Percentiles rank a stretch among this genome's conserved stretches.
Conservation (phyloP, 257 asterid species). For the Solanum pimpinellifolium region DNA sequence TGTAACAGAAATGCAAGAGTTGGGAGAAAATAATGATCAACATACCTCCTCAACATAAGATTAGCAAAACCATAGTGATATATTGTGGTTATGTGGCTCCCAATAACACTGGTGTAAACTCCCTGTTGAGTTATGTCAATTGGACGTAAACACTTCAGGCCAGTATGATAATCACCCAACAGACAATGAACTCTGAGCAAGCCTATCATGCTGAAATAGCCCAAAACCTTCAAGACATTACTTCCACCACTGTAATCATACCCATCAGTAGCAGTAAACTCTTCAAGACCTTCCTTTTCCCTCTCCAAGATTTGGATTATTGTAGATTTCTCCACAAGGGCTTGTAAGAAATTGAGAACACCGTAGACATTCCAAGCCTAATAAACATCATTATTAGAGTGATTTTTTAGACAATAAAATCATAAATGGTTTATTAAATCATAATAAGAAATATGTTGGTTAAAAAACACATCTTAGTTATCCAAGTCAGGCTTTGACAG, state of each 20-base stretch:
- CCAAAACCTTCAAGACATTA: slow-evolving; percentile 91
- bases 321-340: slow-evolving; percentile 86
- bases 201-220: slow-evolving; percentile 96
- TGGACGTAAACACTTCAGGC: slow-evolving; percentile 77
- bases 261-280: slow-evolving; percentile 89
- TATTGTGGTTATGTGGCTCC: slow-evolving; percentile 81
- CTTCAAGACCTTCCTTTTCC: slow-evolving; percentile 91
- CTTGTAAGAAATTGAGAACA: slow-evolving; percentile 86
- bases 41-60: slow-evolving; percentile 89
- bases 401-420: not conserved
- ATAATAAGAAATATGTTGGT: not conserved
- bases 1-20: not conserved
- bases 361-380: slow-evolving; percentile 98
- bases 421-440: not conserved
- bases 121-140: slow-evolving; percentile 90
- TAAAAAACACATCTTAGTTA: not conserved
- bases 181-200: slow-evolving; percentile 94
- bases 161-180: slow-evolving; percentile 97
- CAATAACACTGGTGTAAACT: slow-evolving; percentile 78
- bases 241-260: slow-evolving; percentile 95
- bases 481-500: not conserved
- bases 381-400: not conserved
- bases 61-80: slow-evolving; percentile 96
- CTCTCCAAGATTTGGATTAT: slow-evolving; percentile 75
- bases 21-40: not conserved